Evolutionary conservation across 225 moss, liverwort and hornwort species (phyloP).

Genomic region (Lunularia cruciata): DNA sequence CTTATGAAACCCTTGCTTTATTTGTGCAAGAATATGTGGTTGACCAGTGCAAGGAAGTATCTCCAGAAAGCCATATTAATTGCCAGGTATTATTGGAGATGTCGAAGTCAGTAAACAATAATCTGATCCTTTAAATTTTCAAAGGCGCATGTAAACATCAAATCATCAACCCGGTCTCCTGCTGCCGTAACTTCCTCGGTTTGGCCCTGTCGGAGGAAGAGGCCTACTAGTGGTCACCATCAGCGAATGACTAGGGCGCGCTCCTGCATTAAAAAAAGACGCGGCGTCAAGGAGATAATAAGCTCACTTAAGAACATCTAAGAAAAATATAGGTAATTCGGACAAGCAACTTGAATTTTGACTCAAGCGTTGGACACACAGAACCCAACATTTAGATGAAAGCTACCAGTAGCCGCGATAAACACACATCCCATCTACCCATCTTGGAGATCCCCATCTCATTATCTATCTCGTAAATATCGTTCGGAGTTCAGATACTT

Average conservation of each 20-base stretch:
- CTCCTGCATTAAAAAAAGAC: slow-evolving; percentile 28
- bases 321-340: too few relatives aligned
- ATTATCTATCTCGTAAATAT: too few relatives aligned
- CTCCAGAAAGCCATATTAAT: slow-evolving; percentile 31
- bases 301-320: too few relatives aligned
- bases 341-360: too few relatives aligned
- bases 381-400: too few relatives aligned
- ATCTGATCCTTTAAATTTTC: slow-evolving; percentile 29
- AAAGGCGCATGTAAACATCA: slow-evolving; percentile 15
- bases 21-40: slow-evolving; percentile 39
- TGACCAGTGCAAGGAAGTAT: slow-evolving; percentile 29
- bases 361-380: too few relatives aligned
- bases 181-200: slow-evolving; percentile 30
- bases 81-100: slow-evolving; percentile 32
- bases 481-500: too few relatives aligned
- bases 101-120: slow-evolving; percentile 25
- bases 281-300: too few relatives aligned
- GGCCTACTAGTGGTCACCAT: slow-evolving; percentile 19
- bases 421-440: too few relatives aligned
- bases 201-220: slow-evolving; percentile 42
- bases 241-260: slow-evolving; percentile 30
- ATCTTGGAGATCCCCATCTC: too few relatives aligned
- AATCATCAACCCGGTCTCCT: slow-evolving; percentile 39
- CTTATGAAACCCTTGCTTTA: slow-evolving; percentile 34
- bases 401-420: too few relatives aligned